phyloP scores from a whole-genome alignment of 352 stramenopile genomes.

The Phytophthora ohioensis region DNA sequence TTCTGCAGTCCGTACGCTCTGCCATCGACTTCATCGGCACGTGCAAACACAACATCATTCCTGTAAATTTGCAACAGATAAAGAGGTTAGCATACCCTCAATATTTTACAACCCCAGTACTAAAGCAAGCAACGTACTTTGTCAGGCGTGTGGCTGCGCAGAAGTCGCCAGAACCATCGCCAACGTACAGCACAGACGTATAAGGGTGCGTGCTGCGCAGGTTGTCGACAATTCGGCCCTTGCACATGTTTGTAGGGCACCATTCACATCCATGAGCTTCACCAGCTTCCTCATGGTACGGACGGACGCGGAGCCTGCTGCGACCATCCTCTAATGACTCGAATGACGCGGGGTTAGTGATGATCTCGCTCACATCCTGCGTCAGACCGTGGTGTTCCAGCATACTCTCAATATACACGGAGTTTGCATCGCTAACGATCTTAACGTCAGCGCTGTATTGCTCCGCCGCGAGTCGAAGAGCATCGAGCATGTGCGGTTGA shows the following conservation, averaged over 20 bases:
- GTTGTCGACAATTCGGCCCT: slow-evolving; percentile 69
- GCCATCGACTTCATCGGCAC: slow-evolving; percentile 55
- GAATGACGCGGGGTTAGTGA: slow-evolving; percentile 67
- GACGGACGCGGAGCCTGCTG: slow-evolving; percentile 55
- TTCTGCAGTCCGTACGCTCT: slow-evolving; percentile 68
- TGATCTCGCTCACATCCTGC: slow-evolving; percentile 51
- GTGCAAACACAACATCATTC: slow-evolving; percentile 72
- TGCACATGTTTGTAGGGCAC: slow-evolving; percentile 87
- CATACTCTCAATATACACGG: slow-evolving; percentile 84
- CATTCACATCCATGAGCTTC: slow-evolving; percentile 60
- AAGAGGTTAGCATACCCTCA: neutral
- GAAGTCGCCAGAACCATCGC: slow-evolving; percentile 77
- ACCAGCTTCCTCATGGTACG: slow-evolving; percentile 54
- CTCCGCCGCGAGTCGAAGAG: slow-evolving; percentile 55
- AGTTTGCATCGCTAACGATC: slow-evolving; percentile 87
- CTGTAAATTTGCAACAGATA: slow-evolving; percentile 23
- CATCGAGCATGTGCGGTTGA: slow-evolving; percentile 75
- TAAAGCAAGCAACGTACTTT: slow-evolving; percentile 44
- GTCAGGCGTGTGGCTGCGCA: slow-evolving; percentile 64
- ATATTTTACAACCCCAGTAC: neutral
- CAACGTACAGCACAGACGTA: slow-evolving; percentile 72
- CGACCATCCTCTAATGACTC: slow-evolving; percentile 26
- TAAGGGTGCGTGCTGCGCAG: slow-evolving; percentile 49
- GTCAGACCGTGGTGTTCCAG: slow-evolving; percentile 49
- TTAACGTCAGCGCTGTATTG: slow-evolving; percentile 52